These are phyloP conservation scores for Diaporthe citri DNA, from an alignment of 2,329 filamentous ascomycete species.

Conservation along the genomic window DNA sequence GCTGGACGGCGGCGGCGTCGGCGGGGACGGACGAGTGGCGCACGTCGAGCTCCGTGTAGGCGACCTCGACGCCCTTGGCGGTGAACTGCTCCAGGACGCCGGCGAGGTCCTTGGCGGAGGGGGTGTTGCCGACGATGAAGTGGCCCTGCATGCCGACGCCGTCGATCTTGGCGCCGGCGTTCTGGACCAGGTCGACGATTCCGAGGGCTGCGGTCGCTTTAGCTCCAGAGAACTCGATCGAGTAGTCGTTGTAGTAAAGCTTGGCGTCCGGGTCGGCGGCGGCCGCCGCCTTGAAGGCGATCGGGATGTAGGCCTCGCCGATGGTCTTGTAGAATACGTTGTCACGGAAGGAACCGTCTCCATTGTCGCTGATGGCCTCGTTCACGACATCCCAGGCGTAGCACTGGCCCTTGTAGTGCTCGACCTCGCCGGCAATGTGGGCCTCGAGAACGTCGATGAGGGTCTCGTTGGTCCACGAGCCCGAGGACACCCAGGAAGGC, in stretches of 20 bases:
- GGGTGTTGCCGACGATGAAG: constrained; percentile 67
- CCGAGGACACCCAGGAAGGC: constrained; percentile 58
- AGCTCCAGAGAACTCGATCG: constrained; percentile 65
- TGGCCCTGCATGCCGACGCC: constrained; percentile 74
- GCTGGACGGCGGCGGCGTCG: constrained; percentile 52
- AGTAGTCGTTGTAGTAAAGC: constrained; percentile 65
- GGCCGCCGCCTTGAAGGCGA: constrained; percentile 69
- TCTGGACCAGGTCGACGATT: constrained; percentile 60
- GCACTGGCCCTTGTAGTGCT: constrained; percentile 70
- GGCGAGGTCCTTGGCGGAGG: constrained; percentile 57
- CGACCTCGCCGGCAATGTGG: constrained; percentile 71
- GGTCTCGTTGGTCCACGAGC: constrained; percentile 69
- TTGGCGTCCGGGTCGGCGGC: constrained; percentile 67
- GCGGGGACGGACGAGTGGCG: constrained; percentile 57
- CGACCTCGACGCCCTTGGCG: constrained; percentile 66
- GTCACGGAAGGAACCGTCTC: constrained; percentile 63
- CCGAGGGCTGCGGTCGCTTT: constrained; percentile 60
- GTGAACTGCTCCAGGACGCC: constrained; percentile 64
- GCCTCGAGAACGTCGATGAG: constrained; percentile 66
- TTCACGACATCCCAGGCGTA: constrained; percentile 77
- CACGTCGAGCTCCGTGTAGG: constrained; percentile 73
- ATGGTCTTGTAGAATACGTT: constrained; percentile 68
- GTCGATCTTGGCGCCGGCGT: constrained; percentile 68
- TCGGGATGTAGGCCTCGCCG: constrained; percentile 67
- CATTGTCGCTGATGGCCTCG: constrained; percentile 67